Base-by-base conservation (phyloP, 345 rosid species). In the Schrenkiella parvula region DNA sequence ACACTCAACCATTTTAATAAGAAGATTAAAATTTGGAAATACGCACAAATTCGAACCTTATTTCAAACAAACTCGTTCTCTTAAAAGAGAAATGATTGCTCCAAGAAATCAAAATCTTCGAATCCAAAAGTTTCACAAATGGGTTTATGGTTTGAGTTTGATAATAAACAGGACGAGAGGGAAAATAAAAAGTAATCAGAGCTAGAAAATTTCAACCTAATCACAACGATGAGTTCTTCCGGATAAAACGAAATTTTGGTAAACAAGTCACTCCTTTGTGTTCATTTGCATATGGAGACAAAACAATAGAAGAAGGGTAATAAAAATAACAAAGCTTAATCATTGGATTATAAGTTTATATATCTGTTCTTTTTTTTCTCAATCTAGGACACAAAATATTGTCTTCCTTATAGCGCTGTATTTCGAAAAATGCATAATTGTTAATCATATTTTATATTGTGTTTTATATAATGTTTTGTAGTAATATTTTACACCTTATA, bases 221-320 rank as follows among this genome's bases (percentile, higher is more conserved):
- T n/a, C 8, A n/a, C 2, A 15, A 39, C n/a, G 5, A 39, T 39
- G n/a, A 39, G 15, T 42, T 42, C 46, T n/a, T n/a, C 44, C 15
- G 19, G 9, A 6, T 19, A 6, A 42, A 15, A 42, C n/a, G 4
- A 1, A 42, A 15, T 1, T 42, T 42, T 42, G 6, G 15, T n/a
- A 42, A 42, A 42, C 18, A n/a, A 42, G 18, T 14, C 19, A n/a
- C 2, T 28, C 15, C 51, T 15, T 60, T 50, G 25, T 71, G 69
- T 51, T 71, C 69, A 61, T 47, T 59, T 59, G 66, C 29, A 59
- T 39, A 35, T 14, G 35, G 23, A 31, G 11, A 54, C 35, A 41
- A 10, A 10, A 25, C 28, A 28, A 14, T 39, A 26, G 21, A 41
- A 1, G 12, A 18, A 35, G 51, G 52, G 47, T 57, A 0, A 56